Conservation (phyloP, 805 yeast species). For the Kluyveromyces dobzhanskii region DNA sequence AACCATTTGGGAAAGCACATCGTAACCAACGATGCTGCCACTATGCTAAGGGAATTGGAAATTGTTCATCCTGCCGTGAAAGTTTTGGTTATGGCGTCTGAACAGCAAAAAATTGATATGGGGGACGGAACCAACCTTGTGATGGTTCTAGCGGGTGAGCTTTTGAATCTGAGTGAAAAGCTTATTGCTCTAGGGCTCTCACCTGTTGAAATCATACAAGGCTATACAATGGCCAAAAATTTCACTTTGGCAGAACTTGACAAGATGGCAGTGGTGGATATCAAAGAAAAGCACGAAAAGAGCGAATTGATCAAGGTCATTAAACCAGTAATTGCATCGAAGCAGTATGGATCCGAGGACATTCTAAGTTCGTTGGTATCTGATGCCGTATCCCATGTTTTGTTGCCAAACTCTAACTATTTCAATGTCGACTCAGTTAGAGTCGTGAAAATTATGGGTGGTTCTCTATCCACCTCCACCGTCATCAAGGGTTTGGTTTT, state of each 20-base stretch:
- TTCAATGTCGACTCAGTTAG: slow-evolving; percentile 92
- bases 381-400: slow-evolving; percentile 72
- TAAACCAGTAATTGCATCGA: slow-evolving; percentile 83
- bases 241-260: slow-evolving; percentile 65
- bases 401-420: slow-evolving; percentile 39
- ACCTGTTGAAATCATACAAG: slow-evolving; percentile 88
- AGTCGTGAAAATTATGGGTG: slow-evolving; percentile 95
- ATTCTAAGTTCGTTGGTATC: slow-evolving; percentile 67
- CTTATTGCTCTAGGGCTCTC: slow-evolving; percentile 77
- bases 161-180: slow-evolving; percentile 79
- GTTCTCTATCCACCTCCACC: slow-evolving; percentile 59
- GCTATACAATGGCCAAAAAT: slow-evolving; percentile 80
- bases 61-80: slow-evolving; percentile 97
- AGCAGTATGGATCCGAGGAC: slow-evolving; percentile 86
- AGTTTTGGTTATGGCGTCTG: slow-evolving; percentile 89
- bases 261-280: slow-evolving; percentile 47
- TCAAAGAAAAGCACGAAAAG: slow-evolving; percentile 40
- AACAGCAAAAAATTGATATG: slow-evolving; percentile 95
- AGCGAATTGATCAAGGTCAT: slow-evolving; percentile 61
- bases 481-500: slow-evolving; percentile 97
- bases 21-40: slow-evolving; percentile 96
- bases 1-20: slow-evolving; percentile 79
- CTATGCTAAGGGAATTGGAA: slow-evolving; percentile 87
- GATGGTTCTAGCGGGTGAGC: slow-evolving; percentile 85
- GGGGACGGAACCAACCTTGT: slow-evolving; percentile 95